Base-by-base conservation (phyloP, 1,284 basidiomycete genomes). In the Trichosporon asahii region DNA sequence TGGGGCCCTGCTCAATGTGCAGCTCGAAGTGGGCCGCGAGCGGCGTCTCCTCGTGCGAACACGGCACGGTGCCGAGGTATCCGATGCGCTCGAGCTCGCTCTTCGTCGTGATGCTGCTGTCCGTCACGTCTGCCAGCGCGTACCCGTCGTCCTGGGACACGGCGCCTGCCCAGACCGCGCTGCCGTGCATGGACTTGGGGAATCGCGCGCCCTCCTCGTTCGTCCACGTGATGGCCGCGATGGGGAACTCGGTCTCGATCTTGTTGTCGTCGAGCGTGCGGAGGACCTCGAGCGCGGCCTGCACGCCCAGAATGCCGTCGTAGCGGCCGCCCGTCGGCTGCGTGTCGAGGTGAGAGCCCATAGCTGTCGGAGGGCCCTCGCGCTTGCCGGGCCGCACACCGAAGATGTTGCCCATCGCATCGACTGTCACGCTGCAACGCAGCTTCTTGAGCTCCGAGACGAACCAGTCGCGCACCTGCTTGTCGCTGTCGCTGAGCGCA, bases 331-430 rank as follows among this genome's bases (percentile, higher is more conserved):
- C 78, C 0, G 73, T 73, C 9, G 77, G 78, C 71, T 79, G 77
- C 2, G 78, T 78, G 71, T 79, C 78, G 35, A 79, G 75, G 67
- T 79, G 78, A 15, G 73, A 75, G 14, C 76, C 78, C 72, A 79
- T 77, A 0, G 76, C 77, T 18, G 75, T 76, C 7, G 78, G 78
- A 14, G 72, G 40, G 8, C 69, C 69, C 12, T 69, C 64, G 33
- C 70, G 67, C 64, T 68, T 71, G 29, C 79, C 79, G 0, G 70
- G 66, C 0, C 74, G 74, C 37, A 78, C 70, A 37, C 74, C 75
- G 63, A 80, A 82, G 70, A 81, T 79, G 76, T 81, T 82, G 40
- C 80, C 80, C 76, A 81, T 80, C 29, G 66, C 44, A 67, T 78
- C 76, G 46, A 77, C 69, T 9, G 72, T 74, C 29, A 81, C 77